phyloP scores from a whole-genome alignment of 176 grass and related monocot species.

The Olyra latifolia region DNA sequence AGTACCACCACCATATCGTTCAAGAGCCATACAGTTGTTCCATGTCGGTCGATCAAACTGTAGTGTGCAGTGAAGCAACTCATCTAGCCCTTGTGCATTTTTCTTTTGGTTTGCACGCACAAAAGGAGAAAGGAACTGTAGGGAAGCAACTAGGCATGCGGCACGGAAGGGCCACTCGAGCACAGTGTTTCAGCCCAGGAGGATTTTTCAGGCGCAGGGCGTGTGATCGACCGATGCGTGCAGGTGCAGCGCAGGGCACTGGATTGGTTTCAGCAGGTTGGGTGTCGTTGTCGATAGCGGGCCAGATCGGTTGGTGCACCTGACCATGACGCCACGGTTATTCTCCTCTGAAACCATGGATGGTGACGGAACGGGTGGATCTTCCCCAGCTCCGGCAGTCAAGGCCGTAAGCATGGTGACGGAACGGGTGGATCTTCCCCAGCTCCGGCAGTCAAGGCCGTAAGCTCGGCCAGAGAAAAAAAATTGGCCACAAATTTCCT shows the following conservation, averaged over 20 bases:
- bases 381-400: not conserved
- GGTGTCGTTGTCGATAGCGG: not conserved
- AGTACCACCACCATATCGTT: too few species aligned
- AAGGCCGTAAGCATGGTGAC: not conserved
- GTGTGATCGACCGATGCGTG: not conserved
- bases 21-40: not conserved
- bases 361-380: not conserved
- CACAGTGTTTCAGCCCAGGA: not conserved
- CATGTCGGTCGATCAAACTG: not conserved
- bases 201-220: not conserved
- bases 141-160: not conserved
- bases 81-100: not conserved
- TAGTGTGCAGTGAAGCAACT: not conserved
- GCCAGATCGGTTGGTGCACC: not conserved
- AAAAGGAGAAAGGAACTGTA: not conserved
- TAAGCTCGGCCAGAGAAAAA: not conserved
- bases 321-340: not conserved
- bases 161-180: not conserved
- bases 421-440: not conserved
- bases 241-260: not conserved
- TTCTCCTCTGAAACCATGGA: not conserved
- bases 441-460: not conserved
- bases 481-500: too few species aligned
- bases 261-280: not conserved
- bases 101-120: too few species aligned